Conservation (phyloP, 2,329 filamentous ascomycete species). For the Fusarium clavum region DNA sequence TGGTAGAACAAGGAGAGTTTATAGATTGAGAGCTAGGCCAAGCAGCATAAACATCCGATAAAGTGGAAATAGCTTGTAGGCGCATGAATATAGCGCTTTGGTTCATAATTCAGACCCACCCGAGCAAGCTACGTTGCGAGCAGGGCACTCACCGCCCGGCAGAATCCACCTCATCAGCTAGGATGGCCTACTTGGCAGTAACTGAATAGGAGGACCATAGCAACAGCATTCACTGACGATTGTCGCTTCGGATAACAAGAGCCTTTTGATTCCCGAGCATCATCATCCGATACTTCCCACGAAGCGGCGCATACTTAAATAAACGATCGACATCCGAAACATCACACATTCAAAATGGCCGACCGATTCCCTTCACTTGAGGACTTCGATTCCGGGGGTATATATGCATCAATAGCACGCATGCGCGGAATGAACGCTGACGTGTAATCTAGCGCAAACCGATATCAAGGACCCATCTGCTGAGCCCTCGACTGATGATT, state of each 20-base stretch:
- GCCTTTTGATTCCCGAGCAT: slow-evolving; percentile 4
- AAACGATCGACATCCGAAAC: slow-evolving; percentile 1
- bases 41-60: slow-evolving; percentile 41
- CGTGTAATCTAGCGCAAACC: slow-evolving; percentile 69
- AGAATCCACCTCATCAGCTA: slow-evolving; percentile 50
- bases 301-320: slow-evolving; percentile 5
- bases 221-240: slow-evolving; percentile 38
- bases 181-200: slow-evolving; percentile 44
- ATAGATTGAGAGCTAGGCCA: slow-evolving; percentile 39
- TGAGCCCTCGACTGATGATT: slow-evolving; percentile 78
- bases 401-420: slow-evolving; percentile 48
- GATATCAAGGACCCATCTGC: slow-evolving; percentile 69
- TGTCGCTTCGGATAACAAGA: slow-evolving; percentile 18
- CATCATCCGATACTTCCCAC: background rate
- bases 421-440: slow-evolving; percentile 35
- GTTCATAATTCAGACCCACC: slow-evolving; percentile 33
- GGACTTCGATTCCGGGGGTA: slow-evolving; percentile 77
- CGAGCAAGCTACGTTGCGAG: slow-evolving; percentile 15
- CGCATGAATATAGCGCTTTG: slow-evolving; percentile 42
- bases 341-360: slow-evolving; percentile 66
- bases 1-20: slow-evolving; percentile 43
- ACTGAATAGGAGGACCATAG: slow-evolving; percentile 46
- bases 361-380: slow-evolving; percentile 84
- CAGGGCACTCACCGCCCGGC: slow-evolving; percentile 51
- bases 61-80: slow-evolving; percentile 38